Conservation (phyloP, 169 alveolate species). For the Plasmodium vivax region DNA sequence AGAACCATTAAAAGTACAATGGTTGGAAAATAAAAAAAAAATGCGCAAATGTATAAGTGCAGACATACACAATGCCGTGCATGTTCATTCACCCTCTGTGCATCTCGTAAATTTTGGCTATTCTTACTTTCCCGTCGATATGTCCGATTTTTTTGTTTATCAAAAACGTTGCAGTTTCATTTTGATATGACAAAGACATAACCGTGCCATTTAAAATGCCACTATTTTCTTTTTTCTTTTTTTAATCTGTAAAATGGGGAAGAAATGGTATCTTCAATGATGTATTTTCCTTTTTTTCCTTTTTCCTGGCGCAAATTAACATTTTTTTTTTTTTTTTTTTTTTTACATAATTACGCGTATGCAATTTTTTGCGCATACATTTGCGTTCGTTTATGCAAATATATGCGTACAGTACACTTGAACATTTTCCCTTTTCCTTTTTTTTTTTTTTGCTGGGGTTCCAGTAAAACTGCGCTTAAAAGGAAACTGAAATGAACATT, state of each 20-base stretch:
- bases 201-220: constrained; percentile 17
- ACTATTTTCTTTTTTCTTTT: background rate
- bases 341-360: constrained; percentile 1
- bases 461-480: background rate
- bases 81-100: constrained; percentile 8
- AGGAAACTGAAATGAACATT: background rate
- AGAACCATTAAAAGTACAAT: background rate
- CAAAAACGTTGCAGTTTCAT: constrained; percentile 34
- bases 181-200: constrained; percentile 62
- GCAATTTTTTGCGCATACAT: background rate
- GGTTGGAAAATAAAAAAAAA: background rate
- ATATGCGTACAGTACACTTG: background rate
- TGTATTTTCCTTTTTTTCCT: background rate
- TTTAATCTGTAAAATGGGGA: constrained; percentile 20
- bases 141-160: background rate
- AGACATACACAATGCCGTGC: constrained; percentile 6
- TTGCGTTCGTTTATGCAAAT: background rate
- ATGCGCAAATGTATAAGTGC: background rate
- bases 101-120: background rate
- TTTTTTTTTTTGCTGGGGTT: background rate
- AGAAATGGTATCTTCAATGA: constrained; percentile 1
- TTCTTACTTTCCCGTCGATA: constrained; percentile 9
- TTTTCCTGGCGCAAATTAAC: background rate
- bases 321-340: constrained; percentile 9
- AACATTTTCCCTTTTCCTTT: background rate